Evolutionary conservation across 306 rosid genomes (phyloP), one percentile per base, ranked within the genome.

Genomic region (Cucumis hystrix): DNA sequence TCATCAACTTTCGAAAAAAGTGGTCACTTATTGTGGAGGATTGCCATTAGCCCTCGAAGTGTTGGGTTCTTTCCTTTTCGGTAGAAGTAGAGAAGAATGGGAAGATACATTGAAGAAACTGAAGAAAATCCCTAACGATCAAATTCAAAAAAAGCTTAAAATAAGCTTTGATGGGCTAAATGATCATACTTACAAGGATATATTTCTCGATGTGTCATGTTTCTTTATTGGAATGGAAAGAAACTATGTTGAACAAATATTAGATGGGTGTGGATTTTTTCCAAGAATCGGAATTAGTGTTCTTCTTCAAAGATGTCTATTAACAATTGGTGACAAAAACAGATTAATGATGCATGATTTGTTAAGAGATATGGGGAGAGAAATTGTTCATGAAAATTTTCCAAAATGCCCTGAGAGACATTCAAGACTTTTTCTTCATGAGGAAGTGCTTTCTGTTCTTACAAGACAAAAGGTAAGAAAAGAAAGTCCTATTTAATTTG

Each of bases 1-100:
- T 55, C 1, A 0, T 21, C 39, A 45, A 1, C 78, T 83, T 4
- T 69, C 87, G 1, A 77, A 37, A 59, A 5, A 14, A 0, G 82
- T 76, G 0, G 56, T 75, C 33, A 1, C 62, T 52, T 83, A 81
- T 10, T 80, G 79, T 58, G 72, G 82, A 7, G 88, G 88, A 12
- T 6, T 87, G 2, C 91, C 88, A 4, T 15, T 87, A 4, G 91
- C 88, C 13, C 84, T 85, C 58, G 65, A 83, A 76, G 82, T 77
- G 2, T 62, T 77, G 75, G 90, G 91, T 0, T 87, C 86, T 15
- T 79, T 75, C 35, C 69, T 87, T 11, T 52, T 1, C 4, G 55
- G 65, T 2, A 83, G 89, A 60, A 61, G 47, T 6, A 16, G 8
- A 59, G 0, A 1, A 5, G 83, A 78, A 11, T 87, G 91, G 87